Evolutionary conservation across 2,329 filamentous ascomycete species (phyloP).

Genomic region (Fusarium bactridioides): DNA sequence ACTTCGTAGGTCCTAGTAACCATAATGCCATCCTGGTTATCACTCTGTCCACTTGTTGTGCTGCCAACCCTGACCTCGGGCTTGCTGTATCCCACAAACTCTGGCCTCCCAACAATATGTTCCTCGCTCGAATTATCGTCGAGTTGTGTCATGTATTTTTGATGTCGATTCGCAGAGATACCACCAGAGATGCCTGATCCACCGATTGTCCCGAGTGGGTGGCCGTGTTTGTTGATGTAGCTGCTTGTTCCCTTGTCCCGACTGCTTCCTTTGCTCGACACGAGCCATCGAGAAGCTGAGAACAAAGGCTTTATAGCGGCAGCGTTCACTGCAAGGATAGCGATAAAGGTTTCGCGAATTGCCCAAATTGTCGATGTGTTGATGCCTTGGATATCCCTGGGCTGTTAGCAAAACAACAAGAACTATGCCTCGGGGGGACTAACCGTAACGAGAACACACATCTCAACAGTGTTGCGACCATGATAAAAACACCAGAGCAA

Average conservation of each 20-base stretch:
- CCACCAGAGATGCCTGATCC: conserved; percentile 25
- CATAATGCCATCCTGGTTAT: conserved; percentile 33
- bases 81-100: conserved; percentile 31
- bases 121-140: conserved; percentile 46
- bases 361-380: conserved; percentile 53
- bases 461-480: conserved; percentile 52
- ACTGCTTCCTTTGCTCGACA: conserved; percentile 45
- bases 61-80: conserved; percentile 34
- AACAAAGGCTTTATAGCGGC: conserved; percentile 53
- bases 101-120: conserved; percentile 39
- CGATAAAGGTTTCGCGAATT: conserved; percentile 54
- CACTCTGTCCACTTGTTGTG: conserved; percentile 28
- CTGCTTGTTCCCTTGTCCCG: conserved; percentile 36
- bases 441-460: conserved; percentile 48
- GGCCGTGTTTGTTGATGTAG: conserved; percentile 38
- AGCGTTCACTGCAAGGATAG: conserved; percentile 53
- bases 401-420: background rate
- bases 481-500: conserved; percentile 55
- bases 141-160: conserved; percentile 37
- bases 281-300: conserved; percentile 45
- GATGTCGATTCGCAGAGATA: conserved; percentile 14
- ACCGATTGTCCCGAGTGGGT: conserved; percentile 40
- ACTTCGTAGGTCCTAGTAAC: conserved; percentile 40
- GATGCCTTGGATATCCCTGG: conserved; percentile 46
- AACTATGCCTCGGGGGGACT: background rate